phyloP scores from a whole-genome alignment of 139 green algal species.

The Coelastrella sp. region DNA sequence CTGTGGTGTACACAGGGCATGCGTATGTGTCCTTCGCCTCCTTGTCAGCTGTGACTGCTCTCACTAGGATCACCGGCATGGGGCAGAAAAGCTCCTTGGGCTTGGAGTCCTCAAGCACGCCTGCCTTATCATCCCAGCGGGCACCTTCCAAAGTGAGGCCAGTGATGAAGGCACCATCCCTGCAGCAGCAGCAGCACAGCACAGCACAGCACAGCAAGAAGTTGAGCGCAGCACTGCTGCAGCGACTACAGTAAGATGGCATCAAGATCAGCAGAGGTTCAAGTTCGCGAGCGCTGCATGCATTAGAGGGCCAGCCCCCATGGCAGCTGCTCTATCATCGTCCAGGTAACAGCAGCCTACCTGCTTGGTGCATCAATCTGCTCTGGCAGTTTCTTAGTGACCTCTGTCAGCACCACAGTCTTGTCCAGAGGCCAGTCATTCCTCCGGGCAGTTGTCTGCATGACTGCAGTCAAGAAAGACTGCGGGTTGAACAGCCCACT shows the following conservation, averaged over 20 bases:
- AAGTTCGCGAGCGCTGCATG: neutral
- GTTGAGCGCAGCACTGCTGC: too few relatives aligned
- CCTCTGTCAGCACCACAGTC: constrained; percentile 81
- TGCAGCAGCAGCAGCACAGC: neutral
- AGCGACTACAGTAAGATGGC: neutral
- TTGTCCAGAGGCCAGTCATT: constrained; percentile 95
- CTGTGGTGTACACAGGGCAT: constrained; percentile 94
- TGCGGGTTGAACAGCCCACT: constrained; percentile 94
- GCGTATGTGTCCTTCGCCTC: constrained; percentile 85
- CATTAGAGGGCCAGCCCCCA: neutral
- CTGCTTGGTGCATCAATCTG: constrained; percentile 83
- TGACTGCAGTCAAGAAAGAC: constrained; percentile 95
- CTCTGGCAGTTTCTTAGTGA: constrained; percentile 88
- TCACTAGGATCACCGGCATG: constrained; percentile 88
- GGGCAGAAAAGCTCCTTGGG: constrained; percentile 91
- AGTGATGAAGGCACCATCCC: constrained; percentile 91
- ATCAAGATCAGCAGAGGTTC: neutral
- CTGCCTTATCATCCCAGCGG: constrained; percentile 91
- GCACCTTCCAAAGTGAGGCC: constrained; percentile 93
- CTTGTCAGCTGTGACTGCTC: constrained; percentile 88
- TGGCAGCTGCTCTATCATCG: neutral
- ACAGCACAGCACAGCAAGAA: neutral
- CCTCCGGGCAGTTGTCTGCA: constrained; percentile 90
- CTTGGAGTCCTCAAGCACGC: constrained; percentile 84
- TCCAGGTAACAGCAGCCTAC: neutral